These are phyloP conservation scores for Melampsora abietis-canadensis DNA, from an alignment of 1,284 basidiomycete genomes.

Conservation along the genomic window DNA sequence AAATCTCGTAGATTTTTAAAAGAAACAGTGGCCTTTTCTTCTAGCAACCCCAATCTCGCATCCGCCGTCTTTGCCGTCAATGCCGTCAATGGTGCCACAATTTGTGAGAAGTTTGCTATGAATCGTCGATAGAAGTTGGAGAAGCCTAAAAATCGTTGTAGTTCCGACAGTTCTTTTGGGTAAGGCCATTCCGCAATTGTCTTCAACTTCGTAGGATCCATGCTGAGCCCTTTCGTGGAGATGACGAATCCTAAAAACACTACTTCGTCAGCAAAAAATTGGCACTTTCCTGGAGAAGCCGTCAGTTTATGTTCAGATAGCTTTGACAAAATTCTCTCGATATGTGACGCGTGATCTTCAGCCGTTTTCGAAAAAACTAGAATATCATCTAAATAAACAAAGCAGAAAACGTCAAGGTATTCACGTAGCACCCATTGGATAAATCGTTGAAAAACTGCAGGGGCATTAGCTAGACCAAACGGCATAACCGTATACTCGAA, in stretches of 20 bases:
- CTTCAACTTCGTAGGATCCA: not conserved
- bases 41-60: not conserved
- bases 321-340: not conserved
- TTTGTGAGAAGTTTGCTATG: not conserved
- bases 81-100: conserved; percentile 3
- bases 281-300: conserved; percentile 19
- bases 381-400: conserved; percentile 36
- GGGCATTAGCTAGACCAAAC: conserved; percentile 56
- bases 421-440: conserved; percentile 19
- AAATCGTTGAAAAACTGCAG: too few species aligned
- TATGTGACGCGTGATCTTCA: not conserved
- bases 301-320: too few species aligned
- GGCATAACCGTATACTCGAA: conserved; percentile 49
- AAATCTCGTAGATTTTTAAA: not conserved
- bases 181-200: conserved; percentile 20
- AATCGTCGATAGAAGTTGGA: too few species aligned
- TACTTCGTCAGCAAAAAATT: not conserved
- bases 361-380: conserved; percentile 15
- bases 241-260: conserved; percentile 8
- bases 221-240: too few species aligned
- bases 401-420: conserved; percentile 6
- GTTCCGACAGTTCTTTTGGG: not conserved
- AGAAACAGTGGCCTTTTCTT: conserved; percentile 28
- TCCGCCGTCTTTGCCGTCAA: not conserved
- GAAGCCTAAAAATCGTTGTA: conserved; percentile 6